Evolutionary conservation across 2,329 filamentous ascomycete species (phyloP).

Genomic region (Volutella citrinella): DNA sequence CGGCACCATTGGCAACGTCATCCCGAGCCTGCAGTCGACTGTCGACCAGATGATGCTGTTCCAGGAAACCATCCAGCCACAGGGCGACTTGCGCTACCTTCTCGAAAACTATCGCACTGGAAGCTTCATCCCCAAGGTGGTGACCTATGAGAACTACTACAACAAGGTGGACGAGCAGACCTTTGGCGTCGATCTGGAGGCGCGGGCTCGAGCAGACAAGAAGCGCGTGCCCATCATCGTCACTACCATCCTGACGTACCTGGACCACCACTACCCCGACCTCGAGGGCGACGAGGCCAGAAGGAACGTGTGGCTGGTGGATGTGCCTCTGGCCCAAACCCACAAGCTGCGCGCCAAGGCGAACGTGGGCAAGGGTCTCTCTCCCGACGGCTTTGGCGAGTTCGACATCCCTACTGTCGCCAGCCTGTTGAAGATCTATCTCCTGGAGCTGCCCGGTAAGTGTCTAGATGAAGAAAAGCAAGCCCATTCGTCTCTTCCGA

Average conservation of each 20-base stretch:
- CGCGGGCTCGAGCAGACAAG: slow-evolving; percentile 85
- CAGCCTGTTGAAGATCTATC: slow-evolving; percentile 87
- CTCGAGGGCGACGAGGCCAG: slow-evolving; percentile 94
- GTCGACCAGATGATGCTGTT: slow-evolving; percentile 99
- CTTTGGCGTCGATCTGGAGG: slow-evolving; percentile 97
- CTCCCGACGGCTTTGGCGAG: slow-evolving; percentile 73
- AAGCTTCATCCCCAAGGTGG: slow-evolving; percentile 83
- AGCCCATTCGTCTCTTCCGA: too few relatives aligned
- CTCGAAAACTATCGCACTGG: slow-evolving; percentile 97
- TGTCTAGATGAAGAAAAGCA: too few relatives aligned
- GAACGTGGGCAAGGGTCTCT: slow-evolving; percentile 82
- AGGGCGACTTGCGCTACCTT: slow-evolving; percentile 86
- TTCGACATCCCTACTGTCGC: slow-evolving; percentile 95
- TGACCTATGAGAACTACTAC: slow-evolving; percentile 98
- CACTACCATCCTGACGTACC: slow-evolving; percentile 88
- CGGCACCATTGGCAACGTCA: slow-evolving; percentile 95
- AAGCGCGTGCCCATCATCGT: slow-evolving; percentile 93
- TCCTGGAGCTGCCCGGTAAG: slow-evolving; percentile 89
- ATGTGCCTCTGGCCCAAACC: slow-evolving; percentile 80
- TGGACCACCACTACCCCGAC: slow-evolving; percentile 96
- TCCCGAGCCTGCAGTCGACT: slow-evolving; percentile 89
- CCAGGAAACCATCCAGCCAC: slow-evolving; percentile 96
- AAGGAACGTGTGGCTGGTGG: slow-evolving; percentile 88
- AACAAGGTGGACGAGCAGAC: slow-evolving; percentile 97
- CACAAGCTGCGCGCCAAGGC: slow-evolving; percentile 80